Base-by-base conservation (phyloP, 805 yeast species). In the Cyberlindnera xylosilytica region DNA sequence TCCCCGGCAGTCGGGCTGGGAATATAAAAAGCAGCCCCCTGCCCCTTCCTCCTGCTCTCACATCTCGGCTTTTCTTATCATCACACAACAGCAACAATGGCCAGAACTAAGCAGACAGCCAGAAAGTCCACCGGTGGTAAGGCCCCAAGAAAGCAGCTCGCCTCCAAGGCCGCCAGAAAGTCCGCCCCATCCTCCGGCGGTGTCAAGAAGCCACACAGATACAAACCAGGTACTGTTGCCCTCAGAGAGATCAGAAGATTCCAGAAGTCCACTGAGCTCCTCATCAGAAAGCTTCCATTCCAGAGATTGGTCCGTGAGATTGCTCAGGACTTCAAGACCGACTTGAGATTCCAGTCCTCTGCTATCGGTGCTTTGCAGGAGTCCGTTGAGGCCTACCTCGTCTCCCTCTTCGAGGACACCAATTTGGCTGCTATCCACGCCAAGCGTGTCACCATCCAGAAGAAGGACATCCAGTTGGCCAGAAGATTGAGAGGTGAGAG, bases 341-440 rank as follows among this genome's bases (percentile, higher is more conserved):
- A 86, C 65, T 79, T 89, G 70, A 83, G 96, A 78, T 91, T 93
- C 83, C 97, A 91, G 71, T 86, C 96, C 44, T 86, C 95, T 54
- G 99, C 99, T 55, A 85, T 91, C 55, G 90, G 96, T 73, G 99
- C 99, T 57, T 76, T 91, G 61, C 99, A 91, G 72, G 99, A 93
- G 74, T 90, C 98, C 51, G 96, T 91, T 51, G 99, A 91, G 78
- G 97, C 97, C 63, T 93, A 89, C 79, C 77, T 93, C 61, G 97
- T 91, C 42, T 87, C 96, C 48, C 73, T 91, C 63, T 93, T 91
- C 59, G 98, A 91, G 77, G 98, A 93, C 71, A 93, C 98, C 55
- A 91, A 90, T 78, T 79, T 91, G 76, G 93, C 97, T 75, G 97
- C 98, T 54, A 87, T 89, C 58, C 99, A 91, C 73, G 99, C 98